phyloP scores from a whole-genome alignment of 148 eudicot genomes.

The Rhododendron molle region DNA sequence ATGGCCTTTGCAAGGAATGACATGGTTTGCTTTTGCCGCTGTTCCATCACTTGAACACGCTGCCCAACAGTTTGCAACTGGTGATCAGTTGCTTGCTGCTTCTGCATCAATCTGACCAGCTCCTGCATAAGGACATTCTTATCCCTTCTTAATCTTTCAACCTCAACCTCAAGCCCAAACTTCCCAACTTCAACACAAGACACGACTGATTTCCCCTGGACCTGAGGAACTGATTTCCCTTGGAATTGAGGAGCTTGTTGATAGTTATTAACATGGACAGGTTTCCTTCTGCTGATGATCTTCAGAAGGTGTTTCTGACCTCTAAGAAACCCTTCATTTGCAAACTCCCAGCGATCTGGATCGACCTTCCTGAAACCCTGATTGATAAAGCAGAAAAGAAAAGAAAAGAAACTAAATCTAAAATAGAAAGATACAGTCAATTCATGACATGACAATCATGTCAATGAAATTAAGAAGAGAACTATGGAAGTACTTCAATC shows the following conservation, averaged over 20 bases:
- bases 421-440: conserved; percentile 8
- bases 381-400: conserved; percentile 10
- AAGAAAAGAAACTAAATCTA: conserved; percentile 15
- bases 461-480: neutral
- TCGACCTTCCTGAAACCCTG: conserved; percentile 86
- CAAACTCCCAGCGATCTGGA: conserved; percentile 70
- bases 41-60: conserved; percentile 76
- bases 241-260: conserved; percentile 37
- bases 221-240: conserved; percentile 33
- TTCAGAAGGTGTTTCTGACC: conserved; percentile 72
- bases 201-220: conserved; percentile 35
- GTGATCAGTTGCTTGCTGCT: conserved; percentile 67
- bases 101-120: conserved; percentile 72
- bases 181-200: conserved; percentile 61
- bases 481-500: conserved; percentile 2
- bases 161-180: conserved; percentile 68
- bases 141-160: conserved; percentile 67
- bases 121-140: conserved; percentile 79
- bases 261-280: conserved; percentile 36
- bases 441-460: neutral
- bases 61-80: conserved; percentile 67
- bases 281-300: conserved; percentile 64
- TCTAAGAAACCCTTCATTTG: conserved; percentile 68
- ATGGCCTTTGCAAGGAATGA: conserved; percentile 84
- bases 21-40: conserved; percentile 76